phyloP scores from a whole-genome alignment of 495 filamentous ascomycete species.

The Viridothelium virens region DNA sequence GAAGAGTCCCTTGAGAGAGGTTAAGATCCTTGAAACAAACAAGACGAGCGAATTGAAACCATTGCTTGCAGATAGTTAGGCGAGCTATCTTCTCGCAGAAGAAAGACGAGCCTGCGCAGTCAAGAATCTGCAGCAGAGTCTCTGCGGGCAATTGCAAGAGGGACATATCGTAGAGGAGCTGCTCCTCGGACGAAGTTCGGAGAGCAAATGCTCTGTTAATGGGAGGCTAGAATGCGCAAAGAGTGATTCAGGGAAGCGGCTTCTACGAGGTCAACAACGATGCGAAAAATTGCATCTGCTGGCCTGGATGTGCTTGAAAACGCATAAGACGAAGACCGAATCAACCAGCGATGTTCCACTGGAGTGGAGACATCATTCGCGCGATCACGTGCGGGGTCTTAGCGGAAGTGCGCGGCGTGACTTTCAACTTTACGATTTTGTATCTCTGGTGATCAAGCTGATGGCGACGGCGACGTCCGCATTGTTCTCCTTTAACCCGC shows the following conservation, averaged over 20 bases:
- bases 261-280: background rate
- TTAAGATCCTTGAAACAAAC: slow-evolving; percentile 18
- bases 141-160: slow-evolving; percentile 18
- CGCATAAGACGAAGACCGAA: background rate
- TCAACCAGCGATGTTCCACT: background rate
- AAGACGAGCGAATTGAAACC: slow-evolving; percentile 15
- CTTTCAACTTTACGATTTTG: no score
- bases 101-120: slow-evolving; percentile 17
- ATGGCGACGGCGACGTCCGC: no score
- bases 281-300: background rate
- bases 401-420: no score
- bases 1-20: slow-evolving; percentile 15
- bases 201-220: background rate
- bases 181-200: background rate
- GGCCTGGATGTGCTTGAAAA: background rate
- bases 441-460: no score
- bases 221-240: background rate
- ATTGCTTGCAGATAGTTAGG: slow-evolving; percentile 22
- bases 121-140: slow-evolving; percentile 15
- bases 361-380: background rate
- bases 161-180: slow-evolving; percentile 8
- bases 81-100: slow-evolving; percentile 17
- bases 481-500: no score
- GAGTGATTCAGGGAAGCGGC: background rate
- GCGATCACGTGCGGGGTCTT: background rate